Evolutionary conservation across 345 rosid genomes (phyloP).

Genomic region (Alliaria petiolata): DNA sequence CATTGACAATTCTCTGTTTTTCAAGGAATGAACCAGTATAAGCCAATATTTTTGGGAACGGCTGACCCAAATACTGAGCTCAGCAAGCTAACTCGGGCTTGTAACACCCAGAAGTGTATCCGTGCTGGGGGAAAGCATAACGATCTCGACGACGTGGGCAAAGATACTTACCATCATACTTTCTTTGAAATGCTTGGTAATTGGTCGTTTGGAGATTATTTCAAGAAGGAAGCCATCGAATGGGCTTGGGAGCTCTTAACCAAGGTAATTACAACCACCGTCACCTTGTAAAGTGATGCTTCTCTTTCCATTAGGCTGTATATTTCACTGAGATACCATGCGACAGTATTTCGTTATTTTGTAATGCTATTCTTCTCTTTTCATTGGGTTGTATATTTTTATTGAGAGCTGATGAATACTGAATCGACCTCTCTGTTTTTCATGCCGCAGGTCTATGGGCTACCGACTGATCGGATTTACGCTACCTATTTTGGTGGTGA

Average conservation of each 20-base stretch:
- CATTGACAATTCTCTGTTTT: constrained; percentile 8
- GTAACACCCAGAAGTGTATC: constrained; percentile 94
- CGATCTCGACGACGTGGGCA: constrained; percentile 96
- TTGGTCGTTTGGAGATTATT: constrained; percentile 99
- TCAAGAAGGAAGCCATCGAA: constrained; percentile 86
- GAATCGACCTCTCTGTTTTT: not conserved
- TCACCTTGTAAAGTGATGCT: not conserved
- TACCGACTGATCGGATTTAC: constrained; percentile 75
- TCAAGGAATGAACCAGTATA: constrained; percentile 94
- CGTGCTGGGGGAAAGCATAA: constrained; percentile 99
- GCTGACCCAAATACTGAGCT: constrained; percentile 77
- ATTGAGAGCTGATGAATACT: not conserved
- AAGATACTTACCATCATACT: constrained; percentile 97
- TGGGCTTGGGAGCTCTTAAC: constrained; percentile 99
- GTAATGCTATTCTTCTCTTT: not conserved
- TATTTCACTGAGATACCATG: not conserved
- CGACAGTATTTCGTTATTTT: not conserved
- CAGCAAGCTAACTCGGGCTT: constrained; percentile 74
- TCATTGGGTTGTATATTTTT: not conserved
- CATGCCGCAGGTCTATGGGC: constrained; percentile 57
- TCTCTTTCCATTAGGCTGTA: not conserved
- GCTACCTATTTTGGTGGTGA: constrained; percentile 99
- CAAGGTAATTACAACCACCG: constrained; percentile 33
- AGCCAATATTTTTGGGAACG: constrained; percentile 88
- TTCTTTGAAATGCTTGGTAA: constrained; percentile 99